phyloP scores from a whole-genome alignment of 345 rosid species.

The Gossypium sturtianum region DNA sequence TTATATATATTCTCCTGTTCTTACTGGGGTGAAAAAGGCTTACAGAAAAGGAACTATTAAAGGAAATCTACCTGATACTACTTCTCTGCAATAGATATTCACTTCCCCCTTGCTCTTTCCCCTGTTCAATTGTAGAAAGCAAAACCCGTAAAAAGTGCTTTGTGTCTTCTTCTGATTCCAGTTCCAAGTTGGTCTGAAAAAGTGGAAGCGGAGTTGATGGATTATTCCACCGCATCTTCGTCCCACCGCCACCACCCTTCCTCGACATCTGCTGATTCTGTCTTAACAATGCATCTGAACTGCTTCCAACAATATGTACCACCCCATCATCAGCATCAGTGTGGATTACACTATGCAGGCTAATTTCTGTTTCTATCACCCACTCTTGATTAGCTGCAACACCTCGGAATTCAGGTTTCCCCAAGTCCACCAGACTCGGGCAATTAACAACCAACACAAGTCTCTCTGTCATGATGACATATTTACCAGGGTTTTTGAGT shows the following conservation, averaged over 20 bases:
- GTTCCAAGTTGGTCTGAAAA: conserved; percentile 59
- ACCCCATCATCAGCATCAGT: conserved; percentile 40
- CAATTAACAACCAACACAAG: conserved; percentile 56
- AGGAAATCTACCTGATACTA: conserved; percentile 17
- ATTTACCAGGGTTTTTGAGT: conserved; percentile 67
- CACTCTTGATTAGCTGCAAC: conserved; percentile 58
- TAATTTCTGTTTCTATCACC: conserved; percentile 63
- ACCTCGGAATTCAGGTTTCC: conserved; percentile 67
- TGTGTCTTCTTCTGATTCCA: conserved; percentile 51
- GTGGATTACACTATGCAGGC: conserved; percentile 73
- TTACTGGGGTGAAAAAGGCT: not conserved
- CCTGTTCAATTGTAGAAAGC: conserved; percentile 53
- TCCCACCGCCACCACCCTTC: conserved; percentile 40
- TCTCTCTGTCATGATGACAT: conserved; percentile 56
- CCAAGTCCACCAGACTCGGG: conserved; percentile 54
- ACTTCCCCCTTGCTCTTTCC: conserved; percentile 51
- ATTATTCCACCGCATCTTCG: conserved; percentile 48
- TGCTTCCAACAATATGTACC: conserved; percentile 76
- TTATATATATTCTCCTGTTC: not conserved
- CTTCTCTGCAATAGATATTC: conserved; percentile 53
- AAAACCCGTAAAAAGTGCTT: conserved; percentile 41
- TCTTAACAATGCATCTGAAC: conserved; percentile 50
- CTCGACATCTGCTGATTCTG: conserved; percentile 50
- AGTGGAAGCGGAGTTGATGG: conserved; percentile 60
- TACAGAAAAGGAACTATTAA: not conserved